These are phyloP conservation scores for Nitzschia sp. DNA, from an alignment of 108 stramenopile genomes.

Conservation along the genomic window DNA sequence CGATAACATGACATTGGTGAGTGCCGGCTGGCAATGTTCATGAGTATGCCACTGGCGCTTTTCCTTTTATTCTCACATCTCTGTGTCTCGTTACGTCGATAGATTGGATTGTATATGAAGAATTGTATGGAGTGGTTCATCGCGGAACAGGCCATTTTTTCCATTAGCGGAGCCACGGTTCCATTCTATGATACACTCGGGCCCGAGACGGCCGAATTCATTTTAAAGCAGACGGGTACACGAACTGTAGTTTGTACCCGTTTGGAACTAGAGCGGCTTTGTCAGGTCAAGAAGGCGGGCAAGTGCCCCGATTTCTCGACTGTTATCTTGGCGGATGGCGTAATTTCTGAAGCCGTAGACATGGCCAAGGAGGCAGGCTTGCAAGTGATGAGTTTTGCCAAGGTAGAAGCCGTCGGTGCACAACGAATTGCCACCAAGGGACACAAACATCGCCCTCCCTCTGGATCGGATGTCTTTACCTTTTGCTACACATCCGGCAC, in stretches of 20 bases:
- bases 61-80: no score
- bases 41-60: no score
- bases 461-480: conserved; percentile 73
- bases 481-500: conserved; percentile 66
- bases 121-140: conserved; percentile 96
- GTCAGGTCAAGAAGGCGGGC: conserved; percentile 67
- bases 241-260: conserved; percentile 81
- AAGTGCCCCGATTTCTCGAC: conserved; percentile 47
- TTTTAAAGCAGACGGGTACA: conserved; percentile 83
- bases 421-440: conserved; percentile 61
- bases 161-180: conserved; percentile 81
- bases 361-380: conserved; percentile 63
- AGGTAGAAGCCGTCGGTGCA: conserved; percentile 82
- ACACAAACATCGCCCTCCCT: conserved; percentile 67
- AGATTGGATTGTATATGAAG: conserved; percentile 89
- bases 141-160: conserved; percentile 87
- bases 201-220: conserved; percentile 85
- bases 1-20: conserved; percentile 65
- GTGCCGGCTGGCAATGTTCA: neutral
- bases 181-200: conserved; percentile 97
- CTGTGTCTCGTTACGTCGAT: no score
- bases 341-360: conserved; percentile 53
- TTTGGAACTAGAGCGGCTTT: conserved; percentile 67
- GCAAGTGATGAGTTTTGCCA: conserved; percentile 69
- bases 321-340: conserved; percentile 75